Evolutionary conservation across 306 rosid species (phyloP).

Genomic region (Abrus pulchellus): DNA sequence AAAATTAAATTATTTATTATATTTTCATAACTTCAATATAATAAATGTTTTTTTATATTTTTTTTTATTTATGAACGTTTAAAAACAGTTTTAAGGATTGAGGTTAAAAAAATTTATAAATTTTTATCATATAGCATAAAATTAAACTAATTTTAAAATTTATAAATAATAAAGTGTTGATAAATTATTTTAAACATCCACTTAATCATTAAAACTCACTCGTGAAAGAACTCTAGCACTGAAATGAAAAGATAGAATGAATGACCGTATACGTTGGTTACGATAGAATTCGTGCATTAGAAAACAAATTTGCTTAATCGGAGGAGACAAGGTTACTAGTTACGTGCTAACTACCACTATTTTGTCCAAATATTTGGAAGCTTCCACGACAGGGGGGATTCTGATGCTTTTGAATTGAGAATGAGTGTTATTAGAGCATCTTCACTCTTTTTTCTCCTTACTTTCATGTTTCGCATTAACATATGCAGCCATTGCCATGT

Average conservation of each 20-base stretch:
- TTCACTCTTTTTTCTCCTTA: neutral
- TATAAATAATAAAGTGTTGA: too few relatives aligned
- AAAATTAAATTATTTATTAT: too few relatives aligned
- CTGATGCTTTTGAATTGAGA: slow-evolving; percentile 22
- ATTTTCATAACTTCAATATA: too few relatives aligned
- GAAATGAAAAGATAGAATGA: neutral
- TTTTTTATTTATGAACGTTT: too few relatives aligned
- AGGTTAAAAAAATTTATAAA: too few relatives aligned
- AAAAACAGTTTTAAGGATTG: too few relatives aligned
- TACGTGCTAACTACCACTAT: slow-evolving; percentile 35
- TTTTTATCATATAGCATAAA: too few relatives aligned
- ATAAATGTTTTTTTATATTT: too few relatives aligned
- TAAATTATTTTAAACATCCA: too few relatives aligned
- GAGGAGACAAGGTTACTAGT: slow-evolving; percentile 35
- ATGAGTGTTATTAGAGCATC: slow-evolving; percentile 13
- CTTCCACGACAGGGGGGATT: slow-evolving; percentile 17
- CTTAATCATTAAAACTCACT: neutral
- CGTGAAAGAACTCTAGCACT: neutral
- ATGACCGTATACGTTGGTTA: slow-evolving; percentile 19
- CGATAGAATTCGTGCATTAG: slow-evolving; percentile 6
- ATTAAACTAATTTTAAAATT: too few relatives aligned
- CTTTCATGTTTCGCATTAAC: slow-evolving; percentile 29
- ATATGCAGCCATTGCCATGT: neutral
- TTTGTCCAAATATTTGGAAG: slow-evolving; percentile 1
- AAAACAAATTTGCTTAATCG: slow-evolving; percentile 32